These are phyloP conservation scores for Xylariaceae sp. DNA, from an alignment of 2,329 filamentous ascomycete genomes.

Conservation along the genomic window DNA sequence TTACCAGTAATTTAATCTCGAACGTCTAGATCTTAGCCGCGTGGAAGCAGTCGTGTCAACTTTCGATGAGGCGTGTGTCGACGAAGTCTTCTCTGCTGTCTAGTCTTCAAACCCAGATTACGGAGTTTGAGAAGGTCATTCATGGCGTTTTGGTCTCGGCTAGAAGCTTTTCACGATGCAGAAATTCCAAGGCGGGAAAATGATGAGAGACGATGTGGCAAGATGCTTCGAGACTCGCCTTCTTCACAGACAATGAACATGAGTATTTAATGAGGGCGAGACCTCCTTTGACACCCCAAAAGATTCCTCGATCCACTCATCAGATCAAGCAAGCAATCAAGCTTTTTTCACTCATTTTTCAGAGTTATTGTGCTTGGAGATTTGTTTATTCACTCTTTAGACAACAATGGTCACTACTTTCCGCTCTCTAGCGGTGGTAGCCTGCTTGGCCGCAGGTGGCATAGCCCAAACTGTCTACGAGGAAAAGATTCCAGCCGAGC, in stretches of 20 bases:
- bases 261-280: constrained; percentile 5
- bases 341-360: constrained; percentile 1
- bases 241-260: neutral
- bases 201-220: neutral
- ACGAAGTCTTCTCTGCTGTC: neutral
- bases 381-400: neutral
- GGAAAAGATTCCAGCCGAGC: constrained; percentile 20
- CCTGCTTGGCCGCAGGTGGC: constrained; percentile 13
- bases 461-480: constrained; percentile 15
- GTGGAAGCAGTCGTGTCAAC: constrained; percentile 9
- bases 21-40: constrained; percentile 9
- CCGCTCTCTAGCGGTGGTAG: constrained; percentile 12
- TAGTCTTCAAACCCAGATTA: constrained; percentile 1
- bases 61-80: constrained; percentile 6
- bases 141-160: neutral
- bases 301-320: no score
- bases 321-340: neutral
- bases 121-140: neutral
- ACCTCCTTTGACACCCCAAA: no score
- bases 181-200: neutral
- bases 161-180: neutral
- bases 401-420: constrained; percentile 16
- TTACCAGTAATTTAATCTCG: neutral
- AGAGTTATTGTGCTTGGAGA: neutral
- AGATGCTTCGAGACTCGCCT: no score